Evolutionary conservation across 306 rosid genomes (phyloP).

Genomic region (Sophora flavescens): DNA sequence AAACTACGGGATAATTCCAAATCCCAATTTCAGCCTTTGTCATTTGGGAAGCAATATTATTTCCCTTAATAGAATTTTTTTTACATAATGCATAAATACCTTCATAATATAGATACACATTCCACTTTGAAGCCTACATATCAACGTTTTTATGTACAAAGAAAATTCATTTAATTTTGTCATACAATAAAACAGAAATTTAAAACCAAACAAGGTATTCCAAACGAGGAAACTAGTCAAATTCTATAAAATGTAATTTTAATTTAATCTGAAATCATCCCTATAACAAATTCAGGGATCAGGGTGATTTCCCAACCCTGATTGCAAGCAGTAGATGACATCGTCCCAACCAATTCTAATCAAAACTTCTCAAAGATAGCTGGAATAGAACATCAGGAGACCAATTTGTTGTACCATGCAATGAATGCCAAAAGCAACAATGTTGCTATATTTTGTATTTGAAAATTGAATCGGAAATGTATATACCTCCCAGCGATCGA

Average conservation of each 20-base stretch:
- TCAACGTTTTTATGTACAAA: not conserved
- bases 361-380: conserved; percentile 18
- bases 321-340: not conserved
- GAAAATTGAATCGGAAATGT: conserved; percentile 35
- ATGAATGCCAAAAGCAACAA: conserved; percentile 36
- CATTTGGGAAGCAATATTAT: not conserved
- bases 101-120: not conserved
- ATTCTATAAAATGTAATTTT: not conserved
- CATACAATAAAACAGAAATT: conserved; percentile 1
- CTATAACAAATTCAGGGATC: conserved; percentile 19
- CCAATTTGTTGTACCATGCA: not conserved
- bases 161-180: not conserved
- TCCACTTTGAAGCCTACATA: not conserved
- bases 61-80: not conserved
- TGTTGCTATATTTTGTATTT: conserved; percentile 5
- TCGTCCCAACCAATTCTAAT: conserved; percentile 7
- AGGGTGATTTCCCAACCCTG: not conserved
- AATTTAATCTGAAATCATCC: conserved; percentile 12
- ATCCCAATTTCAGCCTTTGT: not conserved
- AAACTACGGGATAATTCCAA: not conserved
- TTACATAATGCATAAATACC: not conserved
- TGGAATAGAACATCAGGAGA: not conserved
- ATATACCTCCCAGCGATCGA: conserved; percentile 93
- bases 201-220: not conserved
- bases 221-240: not conserved